Evolutionary conservation across 1,284 basidiomycete genomes (phyloP), one percentile per base, ranked within the genome.

Genomic region (Leucoagaricus sp.): DNA sequence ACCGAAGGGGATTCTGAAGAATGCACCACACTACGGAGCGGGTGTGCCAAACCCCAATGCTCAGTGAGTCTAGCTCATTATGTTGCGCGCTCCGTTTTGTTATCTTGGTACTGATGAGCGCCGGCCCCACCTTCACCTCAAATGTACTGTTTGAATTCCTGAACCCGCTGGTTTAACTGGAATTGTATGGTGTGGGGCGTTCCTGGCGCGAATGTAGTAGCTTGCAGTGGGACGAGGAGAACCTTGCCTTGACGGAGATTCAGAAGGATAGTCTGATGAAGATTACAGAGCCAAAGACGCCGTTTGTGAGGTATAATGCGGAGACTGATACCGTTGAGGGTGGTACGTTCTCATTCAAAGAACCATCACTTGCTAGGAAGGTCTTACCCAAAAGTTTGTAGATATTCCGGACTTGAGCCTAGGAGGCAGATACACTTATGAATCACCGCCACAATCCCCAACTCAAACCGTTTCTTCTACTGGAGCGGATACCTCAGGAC

Each of bases 271-370:
- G 91, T 64, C 77, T 93, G 67, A 96, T 96, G 93, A 96, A 95
- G 84, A 96, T 96, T 68, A 94, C 91, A 3, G 94, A 96, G 69
- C 94, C 94, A 50, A 96, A 96, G 83, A 96, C 94, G n/a, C 94
- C 94, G 0, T 96, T 90, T 72, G 93, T 96, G 52, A 80, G 92
- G 60, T 94, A 95, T 71, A 92, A 95, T 65, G 83, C 92, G 0
- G 87, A 91, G 70, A 90, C 89, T 41, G 93, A 95, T 69, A 82
- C 84, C 55, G 75, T 94, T 44, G 90, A 93, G 71, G 84, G 87
- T 66, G 85, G 91, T 90, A 50, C 64, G 89, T 47, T 10, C 40
- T 28, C 38, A 6, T 40, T 6, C 42, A 44, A 9, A 21, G 36
- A 47, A 34, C 48, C 49, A 33, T 44, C 19, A 48, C 23, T 40